Conservation (phyloP, 2,329 filamentous ascomycete species). For the Fusarium sp. region DNA sequence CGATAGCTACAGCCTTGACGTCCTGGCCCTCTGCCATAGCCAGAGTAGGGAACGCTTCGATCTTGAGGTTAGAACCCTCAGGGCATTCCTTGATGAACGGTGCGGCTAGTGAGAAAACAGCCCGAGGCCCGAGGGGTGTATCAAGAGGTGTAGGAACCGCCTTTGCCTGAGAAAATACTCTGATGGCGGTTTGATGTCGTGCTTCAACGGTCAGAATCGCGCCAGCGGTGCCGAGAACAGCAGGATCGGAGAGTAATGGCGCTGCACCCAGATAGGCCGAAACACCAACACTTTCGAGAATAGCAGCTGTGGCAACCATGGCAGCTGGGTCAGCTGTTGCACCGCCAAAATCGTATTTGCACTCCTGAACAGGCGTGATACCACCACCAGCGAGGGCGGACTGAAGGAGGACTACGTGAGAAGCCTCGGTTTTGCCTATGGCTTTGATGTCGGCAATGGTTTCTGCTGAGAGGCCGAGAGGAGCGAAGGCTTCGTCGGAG, state of each 20-base stretch:
- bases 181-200: conserved; percentile 80
- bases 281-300: conserved; percentile 80
- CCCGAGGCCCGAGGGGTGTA: conserved; percentile 74
- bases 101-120: conserved; percentile 79
- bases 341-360: conserved; percentile 82
- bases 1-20: conserved; percentile 54
- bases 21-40: conserved; percentile 62
- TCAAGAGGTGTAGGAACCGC: conserved; percentile 78
- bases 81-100: conserved; percentile 80
- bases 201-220: conserved; percentile 80
- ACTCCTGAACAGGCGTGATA: conserved; percentile 74
- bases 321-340: conserved; percentile 71
- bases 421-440: conserved; percentile 72
- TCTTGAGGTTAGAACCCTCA: conserved; percentile 69
- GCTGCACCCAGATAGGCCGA: conserved; percentile 81
- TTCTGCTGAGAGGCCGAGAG: conserved; percentile 53
- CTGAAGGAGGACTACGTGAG: conserved; percentile 58
- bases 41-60: conserved; percentile 70
- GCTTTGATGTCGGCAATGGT: conserved; percentile 65
- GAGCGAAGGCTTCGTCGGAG: conserved; percentile 72
- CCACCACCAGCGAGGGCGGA: conserved; percentile 65
- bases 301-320: conserved; percentile 77
- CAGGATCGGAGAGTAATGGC: conserved; percentile 69
- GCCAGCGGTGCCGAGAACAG: conserved; percentile 74
- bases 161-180: conserved; percentile 65